These are phyloP conservation scores for Amyloporia xantha DNA, from an alignment of 768 basidiomycete species.

Conservation along the genomic window DNA sequence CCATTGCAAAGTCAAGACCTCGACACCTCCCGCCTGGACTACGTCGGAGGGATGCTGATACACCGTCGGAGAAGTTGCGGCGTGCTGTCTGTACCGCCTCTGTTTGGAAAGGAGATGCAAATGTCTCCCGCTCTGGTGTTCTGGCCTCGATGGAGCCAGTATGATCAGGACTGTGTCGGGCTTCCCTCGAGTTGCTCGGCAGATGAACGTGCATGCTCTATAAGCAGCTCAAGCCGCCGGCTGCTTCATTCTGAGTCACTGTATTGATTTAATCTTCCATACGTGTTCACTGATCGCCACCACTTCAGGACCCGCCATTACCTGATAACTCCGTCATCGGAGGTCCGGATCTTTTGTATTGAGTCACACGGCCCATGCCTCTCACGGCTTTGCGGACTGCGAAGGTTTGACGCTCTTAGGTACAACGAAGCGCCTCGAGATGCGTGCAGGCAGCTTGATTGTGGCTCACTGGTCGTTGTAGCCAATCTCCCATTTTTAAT, in stretches of 20 bases:
- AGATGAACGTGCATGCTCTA: neutral
- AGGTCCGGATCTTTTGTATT: neutral
- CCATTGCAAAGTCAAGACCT: no score
- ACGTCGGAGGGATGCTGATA: no score
- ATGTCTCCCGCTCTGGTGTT: no score
- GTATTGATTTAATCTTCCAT: no score
- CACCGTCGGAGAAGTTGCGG: no score
- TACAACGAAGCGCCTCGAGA: neutral
- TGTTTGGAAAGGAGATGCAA: no score
- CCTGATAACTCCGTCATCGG: neutral
- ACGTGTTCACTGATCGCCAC: no score
- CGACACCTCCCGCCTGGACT: no score
- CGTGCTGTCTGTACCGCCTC: no score
- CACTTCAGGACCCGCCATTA: neutral
- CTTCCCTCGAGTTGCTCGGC: neutral
- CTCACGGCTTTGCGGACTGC: neutral
- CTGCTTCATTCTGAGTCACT: neutral
- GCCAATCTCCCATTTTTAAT: conserved; percentile 2
- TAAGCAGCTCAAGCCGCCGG: neutral
- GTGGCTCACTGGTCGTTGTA: neutral
- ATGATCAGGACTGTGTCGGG: neutral
- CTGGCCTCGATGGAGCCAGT: neutral
- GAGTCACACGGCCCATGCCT: neutral
- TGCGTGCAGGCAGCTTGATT: neutral
- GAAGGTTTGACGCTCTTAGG: neutral